Percentiles rank a stretch among this genome's conserved stretches.
These are phyloP conservation scores for Mortierella sp. DNA, from an alignment of 371 early-diverging fungal species.

Conservation along the genomic window DNA sequence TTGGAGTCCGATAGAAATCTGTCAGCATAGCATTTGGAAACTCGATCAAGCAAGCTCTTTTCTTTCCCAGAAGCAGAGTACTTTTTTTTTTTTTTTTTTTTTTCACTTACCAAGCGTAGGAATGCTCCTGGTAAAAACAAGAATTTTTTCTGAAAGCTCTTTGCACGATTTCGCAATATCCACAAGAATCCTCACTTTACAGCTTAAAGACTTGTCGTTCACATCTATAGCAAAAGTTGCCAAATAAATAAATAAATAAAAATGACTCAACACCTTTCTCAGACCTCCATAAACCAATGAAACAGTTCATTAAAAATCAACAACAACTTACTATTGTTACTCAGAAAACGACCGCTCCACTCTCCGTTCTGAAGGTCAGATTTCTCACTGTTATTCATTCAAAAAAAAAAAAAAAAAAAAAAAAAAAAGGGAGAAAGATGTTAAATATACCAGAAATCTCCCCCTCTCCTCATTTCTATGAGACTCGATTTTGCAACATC, in stretches of 20 bases:
- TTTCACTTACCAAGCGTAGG: constrained; percentile 64
- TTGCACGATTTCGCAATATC: constrained; percentile 60
- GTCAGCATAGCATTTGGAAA: neutral
- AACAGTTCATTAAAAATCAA: neutral
- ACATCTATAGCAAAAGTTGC: constrained; percentile 12
- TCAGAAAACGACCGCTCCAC: too few relatives aligned
- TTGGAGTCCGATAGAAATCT: constrained; percentile 9
- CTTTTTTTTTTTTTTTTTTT: too few relatives aligned
- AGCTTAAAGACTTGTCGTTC: constrained; percentile 35
- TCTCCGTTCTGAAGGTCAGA: neutral
- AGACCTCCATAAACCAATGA: neutral
- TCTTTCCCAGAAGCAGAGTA: neutral
- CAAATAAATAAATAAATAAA: neutral
- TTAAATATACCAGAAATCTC: too few relatives aligned
- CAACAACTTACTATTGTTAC: too few relatives aligned
- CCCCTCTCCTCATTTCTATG: too few relatives aligned
- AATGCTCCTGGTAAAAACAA: constrained; percentile 81
- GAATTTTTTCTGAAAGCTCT: constrained; percentile 67
- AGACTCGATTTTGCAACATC: too few relatives aligned
- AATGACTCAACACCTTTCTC: neutral
- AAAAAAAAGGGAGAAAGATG: neutral
- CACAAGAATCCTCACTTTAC: constrained; percentile 62
- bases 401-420: neutral
- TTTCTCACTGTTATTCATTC: neutral
- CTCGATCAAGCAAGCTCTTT: neutral